These are phyloP conservation scores for Pseudopithomyces chartarum DNA, from an alignment of 2,329 filamentous ascomycete genomes.

Conservation along the genomic window DNA sequence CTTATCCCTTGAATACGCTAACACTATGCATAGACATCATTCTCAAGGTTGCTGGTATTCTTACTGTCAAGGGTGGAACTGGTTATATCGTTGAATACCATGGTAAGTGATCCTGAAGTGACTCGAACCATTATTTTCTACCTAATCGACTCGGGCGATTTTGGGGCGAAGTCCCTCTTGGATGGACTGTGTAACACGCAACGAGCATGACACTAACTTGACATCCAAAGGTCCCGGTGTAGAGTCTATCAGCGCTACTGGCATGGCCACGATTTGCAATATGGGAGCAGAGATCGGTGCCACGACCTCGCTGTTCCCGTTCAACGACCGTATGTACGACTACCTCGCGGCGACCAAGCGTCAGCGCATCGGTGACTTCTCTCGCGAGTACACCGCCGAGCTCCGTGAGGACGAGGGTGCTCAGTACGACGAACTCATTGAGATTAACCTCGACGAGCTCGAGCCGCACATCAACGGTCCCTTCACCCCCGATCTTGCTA, in stretches of 20 bases:
- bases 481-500: slow-evolving; percentile 97
- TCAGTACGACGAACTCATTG: slow-evolving; percentile 94
- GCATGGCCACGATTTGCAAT: slow-evolving; percentile 68
- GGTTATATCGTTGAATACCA: slow-evolving; percentile 85
- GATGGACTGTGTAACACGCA: too few relatives aligned
- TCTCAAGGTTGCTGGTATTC: slow-evolving; percentile 92
- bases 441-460: slow-evolving; percentile 92
- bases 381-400: slow-evolving; percentile 81
- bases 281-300: slow-evolving; percentile 68
- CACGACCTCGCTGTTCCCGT: slow-evolving; percentile 94
- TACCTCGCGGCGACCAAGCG: slow-evolving; percentile 94
- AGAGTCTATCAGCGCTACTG: too few relatives aligned
- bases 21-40: slow-evolving; percentile 75
- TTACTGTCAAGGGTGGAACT: slow-evolving; percentile 98
- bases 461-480: slow-evolving; percentile 99
- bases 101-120: too few relatives aligned
- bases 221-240: too few relatives aligned
- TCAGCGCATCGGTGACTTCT: slow-evolving; percentile 85
- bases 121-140: too few relatives aligned
- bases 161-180: too few relatives aligned
- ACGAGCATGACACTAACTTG: too few relatives aligned
- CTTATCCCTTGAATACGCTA: slow-evolving; percentile 12
- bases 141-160: too few relatives aligned
- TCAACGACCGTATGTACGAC: slow-evolving; percentile 97
- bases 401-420: slow-evolving; percentile 87